A percentile compares a stretch with the other conserved stretches of the same genome.
Conservation (phyloP, 345 rosid genomes). For the Salix arbutifolia region DNA sequence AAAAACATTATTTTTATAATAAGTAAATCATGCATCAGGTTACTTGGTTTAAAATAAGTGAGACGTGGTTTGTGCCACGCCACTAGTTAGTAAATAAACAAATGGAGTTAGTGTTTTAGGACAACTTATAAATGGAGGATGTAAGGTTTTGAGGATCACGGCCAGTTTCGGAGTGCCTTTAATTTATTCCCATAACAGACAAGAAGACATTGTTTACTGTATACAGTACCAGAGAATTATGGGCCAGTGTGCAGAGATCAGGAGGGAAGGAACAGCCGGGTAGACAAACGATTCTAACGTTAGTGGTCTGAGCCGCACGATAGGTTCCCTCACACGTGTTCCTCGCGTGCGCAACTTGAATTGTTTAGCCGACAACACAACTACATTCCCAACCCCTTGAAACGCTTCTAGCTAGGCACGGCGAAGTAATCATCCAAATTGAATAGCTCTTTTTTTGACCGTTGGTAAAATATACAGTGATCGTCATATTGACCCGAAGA, state of each 20-base stretch:
- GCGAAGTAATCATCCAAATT: too few species aligned
- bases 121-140: not conserved
- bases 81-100: not conserved
- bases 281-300: not conserved
- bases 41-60: not conserved
- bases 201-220: constrained; percentile 27
- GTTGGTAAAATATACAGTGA: too few species aligned
- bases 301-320: not conserved
- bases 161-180: not conserved
- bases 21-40: too few species aligned
- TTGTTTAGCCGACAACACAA: not conserved
- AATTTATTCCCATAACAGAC: constrained; percentile 4
- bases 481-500: too few species aligned
- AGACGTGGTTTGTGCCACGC: not conserved
- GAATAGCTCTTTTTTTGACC: too few species aligned
- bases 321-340: constrained; percentile 9
- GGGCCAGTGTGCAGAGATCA: not conserved
- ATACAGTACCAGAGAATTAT: constrained; percentile 3
- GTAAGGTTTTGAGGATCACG: not conserved
- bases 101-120: not conserved
- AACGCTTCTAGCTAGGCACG: too few species aligned
- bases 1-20: too few species aligned
- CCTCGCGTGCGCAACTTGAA: constrained; percentile 3
- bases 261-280: constrained; percentile 4
- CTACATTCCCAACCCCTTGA: not conserved